Evolutionary conservation across 495 filamentous ascomycete species (phyloP).

Genomic region (Aspergillus sclerotioniger): DNA sequence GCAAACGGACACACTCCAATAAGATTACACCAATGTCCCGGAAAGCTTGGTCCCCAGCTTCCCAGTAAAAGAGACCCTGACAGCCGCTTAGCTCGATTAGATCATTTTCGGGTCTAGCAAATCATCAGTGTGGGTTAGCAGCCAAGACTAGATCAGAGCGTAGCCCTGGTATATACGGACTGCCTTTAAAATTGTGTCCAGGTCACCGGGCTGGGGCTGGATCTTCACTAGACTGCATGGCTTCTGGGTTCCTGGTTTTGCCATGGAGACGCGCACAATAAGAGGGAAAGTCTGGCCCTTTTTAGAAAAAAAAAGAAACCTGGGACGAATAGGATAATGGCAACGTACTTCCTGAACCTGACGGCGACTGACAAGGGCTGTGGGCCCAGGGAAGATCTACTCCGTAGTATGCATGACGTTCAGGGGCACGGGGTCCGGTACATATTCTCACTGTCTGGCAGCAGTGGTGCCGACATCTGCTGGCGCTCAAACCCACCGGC

Average conservation of each 20-base stretch:
- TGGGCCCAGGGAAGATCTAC: conserved; percentile 8
- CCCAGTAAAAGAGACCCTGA: conserved; percentile 6
- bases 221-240: conserved; percentile 12
- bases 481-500: conserved; percentile 7
- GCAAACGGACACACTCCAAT: conserved; percentile 19
- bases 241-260: conserved; percentile 3
- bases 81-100: conserved; percentile 7
- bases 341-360: background rate
- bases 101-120: conserved; percentile 9
- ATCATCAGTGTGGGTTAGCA: conserved; percentile 10
- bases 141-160: conserved; percentile 10
- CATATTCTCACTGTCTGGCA: conserved; percentile 9
- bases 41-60: conserved; percentile 10
- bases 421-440: conserved; percentile 11
- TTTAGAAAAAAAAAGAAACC: background rate
- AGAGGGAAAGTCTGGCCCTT: background rate
- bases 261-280: background rate
- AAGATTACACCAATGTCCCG: conserved; percentile 21
- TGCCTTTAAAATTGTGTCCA: conserved; percentile 12
- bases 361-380: conserved; percentile 1
- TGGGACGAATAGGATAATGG: conserved; percentile 1
- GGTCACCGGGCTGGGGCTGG: conserved; percentile 13
- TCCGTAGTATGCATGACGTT: conserved; percentile 18
- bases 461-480: conserved; percentile 7
- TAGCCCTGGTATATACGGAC: conserved; percentile 15